Evolutionary conservation across 495 filamentous ascomycete genomes (phyloP), one percentile per base, ranked within the genome.

Genomic region (Podospora fimiseda): DNA sequence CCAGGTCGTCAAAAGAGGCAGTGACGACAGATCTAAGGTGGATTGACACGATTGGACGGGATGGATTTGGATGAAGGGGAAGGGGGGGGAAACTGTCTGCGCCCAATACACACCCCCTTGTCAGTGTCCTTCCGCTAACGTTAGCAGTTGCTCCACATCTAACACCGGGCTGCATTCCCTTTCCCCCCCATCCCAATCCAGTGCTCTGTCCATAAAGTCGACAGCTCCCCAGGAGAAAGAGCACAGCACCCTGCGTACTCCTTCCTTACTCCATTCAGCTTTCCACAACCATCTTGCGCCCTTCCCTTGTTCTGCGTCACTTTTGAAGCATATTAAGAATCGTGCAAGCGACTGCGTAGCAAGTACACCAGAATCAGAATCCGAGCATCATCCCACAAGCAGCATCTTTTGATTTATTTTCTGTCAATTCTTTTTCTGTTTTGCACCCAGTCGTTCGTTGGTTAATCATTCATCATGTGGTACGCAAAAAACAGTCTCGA

Each of bases 401-500:
- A 13, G 19, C 43, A 18, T 15, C 43, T 18, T 22, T 22, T 45
- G 21, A 8, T 23, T 23, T 3, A 27, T 24, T 9, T 47, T 46
- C 41, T 50, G 14, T 48, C 11, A 14, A 36, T 22, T 18, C 30
- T 52, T 44, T 7, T 24, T 43, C 15, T 27, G 9, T 48, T 56
- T 53, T 45, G 49, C 30, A 55, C 27, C 52, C 55, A 51, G 59
- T 56, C 44, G 51, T 47, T 61, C 30, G 61, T 50, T 62, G 56
- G 58, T 56, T 53, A 48, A 52, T 55, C 45, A 52, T 57, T 65
- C 60, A 67, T 59, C 52, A 67, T 67, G 64, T 67, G 64, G 64
- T 67, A 67, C 56, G 62, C n/a, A n/a, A n/a, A n/a, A n/a, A n/a
- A n/a, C n/a, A n/a, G n/a, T n/a, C 21, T n/a, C 19, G 40, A 23